Evolutionary conservation across 208 protist species (phyloP), one percentile per base, ranked within the genome.

Genomic region (Leishmania martiniquensis): DNA sequence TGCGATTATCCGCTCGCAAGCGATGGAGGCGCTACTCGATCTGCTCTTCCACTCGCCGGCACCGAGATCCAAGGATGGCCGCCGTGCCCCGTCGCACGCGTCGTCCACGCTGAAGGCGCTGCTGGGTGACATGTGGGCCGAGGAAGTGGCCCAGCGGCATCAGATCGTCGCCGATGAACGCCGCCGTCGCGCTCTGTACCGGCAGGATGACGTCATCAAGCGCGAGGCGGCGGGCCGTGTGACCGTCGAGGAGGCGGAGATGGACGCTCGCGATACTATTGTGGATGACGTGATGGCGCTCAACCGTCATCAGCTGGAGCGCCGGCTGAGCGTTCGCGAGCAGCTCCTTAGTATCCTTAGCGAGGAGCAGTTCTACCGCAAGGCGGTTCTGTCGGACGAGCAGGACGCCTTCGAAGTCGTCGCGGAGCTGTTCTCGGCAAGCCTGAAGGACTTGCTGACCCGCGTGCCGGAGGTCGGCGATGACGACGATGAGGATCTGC

Each of bases 311-410:
- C 78, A 89, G 72, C 83, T 91, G 13, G 89, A 92, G 82, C 87
- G 88, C 17, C 93, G 87, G 68, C 77, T 91, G 37, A 83, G 80
- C 72, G 88, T 90, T 39, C 89, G 85, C 22, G 84, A 93, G 78
- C 69, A 90, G 65, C 42, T 88, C 4, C 10, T 80, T 15, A 85
- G 79, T 20, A 73, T 91, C 7, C 4, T 85, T 25, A 86, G 83
- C 60, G 89, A 94, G 73, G 90, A 94, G 78, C 85, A 95, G 66
- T 94, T 91, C 77, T 94, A 94, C 68, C 90, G 89, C 52, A 85
- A 85, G 62, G 84, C 80, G 1, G 78, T 93, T 39, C 51, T 92
- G 3, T 81, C 72, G 34, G 90, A 96, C 49, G 90, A 90, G 84
- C 89, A 93, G 81, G 93, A 96, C 54, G 89, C 75, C 39, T 92